These are phyloP conservation scores for Arthrobotrys conoides DNA, from an alignment of 2,329 filamentous ascomycete species.

Conservation along the genomic window DNA sequence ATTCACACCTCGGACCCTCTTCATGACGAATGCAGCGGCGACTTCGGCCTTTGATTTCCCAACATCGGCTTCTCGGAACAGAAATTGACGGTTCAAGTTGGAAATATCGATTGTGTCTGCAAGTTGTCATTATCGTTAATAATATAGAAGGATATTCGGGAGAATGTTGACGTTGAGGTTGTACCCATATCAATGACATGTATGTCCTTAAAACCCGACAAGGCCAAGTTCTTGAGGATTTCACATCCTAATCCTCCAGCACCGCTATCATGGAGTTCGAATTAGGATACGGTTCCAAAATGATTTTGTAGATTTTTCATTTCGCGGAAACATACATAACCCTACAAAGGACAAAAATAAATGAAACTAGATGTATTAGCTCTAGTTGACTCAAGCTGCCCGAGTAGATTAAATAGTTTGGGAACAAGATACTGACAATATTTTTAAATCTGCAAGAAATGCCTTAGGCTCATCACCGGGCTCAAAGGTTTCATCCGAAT, in stretches of 20 bases:
- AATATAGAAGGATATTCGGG: neutral
- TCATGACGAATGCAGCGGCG: constrained; percentile 90
- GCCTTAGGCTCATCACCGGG: constrained; percentile 71
- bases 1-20: constrained; percentile 86
- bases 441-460: constrained; percentile 78
- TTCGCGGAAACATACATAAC: constrained; percentile 65
- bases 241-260: constrained; percentile 96
- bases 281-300: constrained; percentile 61
- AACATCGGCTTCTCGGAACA: constrained; percentile 92
- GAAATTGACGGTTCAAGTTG: constrained; percentile 96
- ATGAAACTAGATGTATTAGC: constrained; percentile 15
- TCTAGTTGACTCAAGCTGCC: constrained; percentile 1
- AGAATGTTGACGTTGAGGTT: constrained; percentile 62
- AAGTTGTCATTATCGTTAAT: constrained; percentile 26
- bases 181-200: constrained; percentile 98
- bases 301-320: constrained; percentile 25
- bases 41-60: constrained; percentile 95
- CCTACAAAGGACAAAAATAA: constrained; percentile 58
- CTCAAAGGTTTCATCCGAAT: constrained; percentile 77
- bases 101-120: constrained; percentile 97
- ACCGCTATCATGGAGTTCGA: constrained; percentile 73
- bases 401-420: neutral
- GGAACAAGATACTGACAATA: constrained; percentile 74
- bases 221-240: constrained; percentile 93
- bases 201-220: constrained; percentile 96